Percentiles rank a stretch among this genome's conserved stretches.
Evolutionary conservation across 1,139 yeast species (phyloP).

Genomic region (Blastobotrys indianensis): DNA sequence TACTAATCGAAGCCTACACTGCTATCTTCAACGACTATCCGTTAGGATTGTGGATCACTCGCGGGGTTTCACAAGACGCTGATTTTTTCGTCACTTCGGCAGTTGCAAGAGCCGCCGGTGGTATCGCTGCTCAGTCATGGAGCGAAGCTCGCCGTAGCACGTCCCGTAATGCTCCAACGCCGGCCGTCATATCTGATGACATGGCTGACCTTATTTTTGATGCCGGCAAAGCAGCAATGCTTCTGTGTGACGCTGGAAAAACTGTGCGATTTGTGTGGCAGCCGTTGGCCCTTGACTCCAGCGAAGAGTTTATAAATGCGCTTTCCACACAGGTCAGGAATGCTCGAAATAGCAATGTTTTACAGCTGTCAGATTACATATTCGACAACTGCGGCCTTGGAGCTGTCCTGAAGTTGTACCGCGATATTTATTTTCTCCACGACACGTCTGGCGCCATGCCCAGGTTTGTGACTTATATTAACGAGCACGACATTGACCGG

Average conservation of each 20-base stretch:
- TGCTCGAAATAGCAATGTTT: background rate
- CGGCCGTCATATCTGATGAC: background rate
- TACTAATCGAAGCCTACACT: background rate
- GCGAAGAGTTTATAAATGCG: slow-evolving; percentile 1
- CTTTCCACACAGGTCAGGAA: background rate
- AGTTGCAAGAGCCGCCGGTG: background rate
- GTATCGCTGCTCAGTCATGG: background rate
- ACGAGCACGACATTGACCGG: slow-evolving; percentile 8
- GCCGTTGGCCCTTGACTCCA: background rate
- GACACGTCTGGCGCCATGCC: slow-evolving; percentile 13
- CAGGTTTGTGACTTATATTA: slow-evolving; percentile 9
- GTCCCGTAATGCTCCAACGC: background rate
- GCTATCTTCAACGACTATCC: slow-evolving; percentile 1
- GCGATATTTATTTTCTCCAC: slow-evolving; percentile 16
- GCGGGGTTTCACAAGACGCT: background rate
- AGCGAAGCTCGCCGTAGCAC: background rate
- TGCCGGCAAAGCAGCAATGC: slow-evolving; percentile 1
- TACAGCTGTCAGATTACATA: background rate
- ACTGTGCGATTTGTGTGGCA: background rate
- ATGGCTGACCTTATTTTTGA: background rate
- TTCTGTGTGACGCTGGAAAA: background rate
- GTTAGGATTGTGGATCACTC: background rate
- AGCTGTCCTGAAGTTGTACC: slow-evolving; percentile 3
- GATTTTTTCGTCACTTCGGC: background rate
- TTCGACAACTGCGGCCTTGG: background rate